These are phyloP conservation scores for Sporodiniella umbellata DNA, from an alignment of 371 early-diverging fungal species.

Conservation along the genomic window DNA sequence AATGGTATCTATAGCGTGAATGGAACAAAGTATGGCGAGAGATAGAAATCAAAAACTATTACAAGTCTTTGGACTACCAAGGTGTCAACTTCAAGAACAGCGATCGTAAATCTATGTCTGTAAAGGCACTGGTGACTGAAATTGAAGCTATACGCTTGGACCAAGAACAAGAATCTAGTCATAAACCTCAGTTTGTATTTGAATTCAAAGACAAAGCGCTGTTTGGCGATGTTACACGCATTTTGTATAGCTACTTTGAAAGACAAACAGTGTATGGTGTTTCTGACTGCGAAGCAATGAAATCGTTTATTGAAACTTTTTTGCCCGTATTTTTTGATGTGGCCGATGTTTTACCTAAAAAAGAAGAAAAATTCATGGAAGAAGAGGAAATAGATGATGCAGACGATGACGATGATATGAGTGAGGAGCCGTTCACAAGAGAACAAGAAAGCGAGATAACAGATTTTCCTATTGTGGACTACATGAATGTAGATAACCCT, in stretches of 20 bases:
- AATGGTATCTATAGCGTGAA: conserved; percentile 67
- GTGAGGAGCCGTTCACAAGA: neutral
- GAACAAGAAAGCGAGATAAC: neutral
- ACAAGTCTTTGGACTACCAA: conserved; percentile 96
- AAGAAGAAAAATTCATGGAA: conserved; percentile 12
- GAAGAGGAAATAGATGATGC: conserved; percentile 30
- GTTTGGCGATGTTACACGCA: conserved; percentile 66
- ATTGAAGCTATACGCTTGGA: conserved; percentile 76
- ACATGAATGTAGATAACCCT: conserved; percentile 6
- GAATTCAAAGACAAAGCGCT: conserved; percentile 60
- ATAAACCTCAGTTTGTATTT: conserved; percentile 63
- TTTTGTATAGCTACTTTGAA: conserved; percentile 56
- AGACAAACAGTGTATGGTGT: conserved; percentile 45
- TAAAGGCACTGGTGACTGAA: conserved; percentile 77
- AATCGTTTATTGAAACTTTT: conserved; percentile 70
- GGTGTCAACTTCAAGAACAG: conserved; percentile 80
- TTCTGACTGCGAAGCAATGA: conserved; percentile 70
- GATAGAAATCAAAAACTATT: conserved; percentile 89
- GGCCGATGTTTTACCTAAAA: conserved; percentile 11
- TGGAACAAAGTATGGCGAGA: conserved; percentile 97
- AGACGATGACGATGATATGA: conserved; percentile 12
- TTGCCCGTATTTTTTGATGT: conserved; percentile 71
- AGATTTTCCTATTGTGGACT: neutral
- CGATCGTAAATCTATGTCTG: conserved; percentile 78
- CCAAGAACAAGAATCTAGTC: conserved; percentile 18